Percentiles rank a stretch among this genome's conserved stretches.
Evolutionary conservation across 768 basidiomycete genomes (phyloP).

Genomic region (Pholiota microspora): DNA sequence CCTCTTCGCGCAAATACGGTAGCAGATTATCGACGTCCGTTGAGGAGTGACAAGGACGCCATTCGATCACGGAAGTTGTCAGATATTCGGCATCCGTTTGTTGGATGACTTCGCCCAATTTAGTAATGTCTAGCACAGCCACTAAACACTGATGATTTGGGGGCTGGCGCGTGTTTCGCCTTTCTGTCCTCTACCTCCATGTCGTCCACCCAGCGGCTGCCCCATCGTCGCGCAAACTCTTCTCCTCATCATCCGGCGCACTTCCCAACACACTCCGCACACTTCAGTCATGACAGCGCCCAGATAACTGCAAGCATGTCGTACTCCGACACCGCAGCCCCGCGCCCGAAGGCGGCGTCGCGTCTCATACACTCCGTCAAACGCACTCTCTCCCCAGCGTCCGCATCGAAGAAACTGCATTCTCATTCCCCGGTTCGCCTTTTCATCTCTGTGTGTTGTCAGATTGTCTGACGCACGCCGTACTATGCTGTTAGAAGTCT

Average conservation of each 20-base stretch:
- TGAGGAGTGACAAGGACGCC: too few relatives aligned
- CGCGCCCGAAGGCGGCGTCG: conserved; percentile 22
- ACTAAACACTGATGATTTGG: too few relatives aligned
- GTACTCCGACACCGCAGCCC: conserved; percentile 10
- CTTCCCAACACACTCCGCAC: background rate
- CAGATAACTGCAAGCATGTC: conserved; percentile 3
- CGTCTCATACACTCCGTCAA: conserved; percentile 29
- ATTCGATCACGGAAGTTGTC: too few relatives aligned
- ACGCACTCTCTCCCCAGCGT: conserved; percentile 26
- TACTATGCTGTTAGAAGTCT: conserved; percentile 15
- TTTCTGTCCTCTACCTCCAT: conserved; percentile 5
- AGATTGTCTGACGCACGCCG: background rate
- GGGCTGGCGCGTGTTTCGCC: conserved; percentile 10
- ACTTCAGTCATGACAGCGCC: background rate
- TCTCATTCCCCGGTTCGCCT: conserved; percentile 23
- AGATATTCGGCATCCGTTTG: too few relatives aligned
- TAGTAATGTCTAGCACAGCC: conserved; percentile 22
- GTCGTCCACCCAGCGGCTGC: conserved; percentile 12
- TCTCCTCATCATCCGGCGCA: conserved; percentile 16
- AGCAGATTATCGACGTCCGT: too few relatives aligned
- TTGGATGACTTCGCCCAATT: background rate
- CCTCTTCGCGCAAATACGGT: too few relatives aligned
- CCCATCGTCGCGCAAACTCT: conserved; percentile 18
- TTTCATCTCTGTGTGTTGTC: background rate
- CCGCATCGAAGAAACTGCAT: conserved; percentile 21